Evolutionary conservation across 345 rosid genomes (phyloP).

Genomic region (Camelina sativa): DNA sequence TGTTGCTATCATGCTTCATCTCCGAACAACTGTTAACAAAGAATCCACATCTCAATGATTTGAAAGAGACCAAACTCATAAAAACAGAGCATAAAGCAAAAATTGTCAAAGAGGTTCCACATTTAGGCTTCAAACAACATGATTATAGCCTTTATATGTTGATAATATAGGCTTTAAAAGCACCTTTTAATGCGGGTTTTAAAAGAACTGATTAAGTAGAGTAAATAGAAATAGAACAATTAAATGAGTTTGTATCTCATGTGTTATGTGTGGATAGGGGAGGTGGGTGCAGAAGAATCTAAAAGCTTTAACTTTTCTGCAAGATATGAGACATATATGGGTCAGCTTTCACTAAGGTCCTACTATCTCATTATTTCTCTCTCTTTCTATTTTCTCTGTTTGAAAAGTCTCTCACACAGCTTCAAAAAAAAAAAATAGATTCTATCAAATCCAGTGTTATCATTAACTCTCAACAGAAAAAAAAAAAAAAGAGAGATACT

Average conservation of each 20-base stretch:
- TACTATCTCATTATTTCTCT: constrained; percentile 36
- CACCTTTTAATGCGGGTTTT: constrained; percentile 24
- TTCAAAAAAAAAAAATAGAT: constrained; percentile 28
- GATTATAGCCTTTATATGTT: background rate
- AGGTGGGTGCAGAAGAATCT: constrained; percentile 57
- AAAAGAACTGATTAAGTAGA: constrained; percentile 19
- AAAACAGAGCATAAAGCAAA: constrained; percentile 11
- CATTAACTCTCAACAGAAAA: constrained; percentile 22
- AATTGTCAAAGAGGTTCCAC: constrained; percentile 10
- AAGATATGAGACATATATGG: constrained; percentile 49
- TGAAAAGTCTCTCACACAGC: constrained; percentile 44
- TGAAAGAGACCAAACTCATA: background rate
- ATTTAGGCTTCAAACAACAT: constrained; percentile 12
- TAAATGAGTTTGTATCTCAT: background rate
- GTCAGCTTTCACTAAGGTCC: constrained; percentile 50
- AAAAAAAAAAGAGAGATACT: background rate
- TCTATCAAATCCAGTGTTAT: constrained; percentile 42
- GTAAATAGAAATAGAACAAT: constrained; percentile 1
- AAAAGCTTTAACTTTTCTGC: constrained; percentile 46
- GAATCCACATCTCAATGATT: constrained; percentile 23
- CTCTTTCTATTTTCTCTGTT: constrained; percentile 37
- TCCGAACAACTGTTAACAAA: constrained; percentile 50
- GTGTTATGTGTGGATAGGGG: constrained; percentile 62
- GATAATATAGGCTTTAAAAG: constrained; percentile 20
- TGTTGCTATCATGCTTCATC: constrained; percentile 49